These are phyloP conservation scores for Adansonia gregorii DNA, from an alignment of 441 rosid genomes.

Conservation along the genomic window DNA sequence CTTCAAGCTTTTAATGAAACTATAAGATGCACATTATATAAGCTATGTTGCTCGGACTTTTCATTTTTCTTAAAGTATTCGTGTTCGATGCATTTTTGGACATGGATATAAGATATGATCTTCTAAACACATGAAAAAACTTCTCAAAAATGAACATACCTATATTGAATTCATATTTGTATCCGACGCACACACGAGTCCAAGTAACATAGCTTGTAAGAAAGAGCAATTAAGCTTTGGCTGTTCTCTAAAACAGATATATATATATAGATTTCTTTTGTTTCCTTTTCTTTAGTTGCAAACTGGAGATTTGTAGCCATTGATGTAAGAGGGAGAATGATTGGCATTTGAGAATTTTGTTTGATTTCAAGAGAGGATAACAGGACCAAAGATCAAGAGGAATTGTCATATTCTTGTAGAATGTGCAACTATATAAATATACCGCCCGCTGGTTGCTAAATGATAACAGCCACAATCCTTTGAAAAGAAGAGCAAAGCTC, in stretches of 20 bases:
- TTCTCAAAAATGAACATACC: neutral
- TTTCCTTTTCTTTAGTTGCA: neutral
- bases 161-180: neutral
- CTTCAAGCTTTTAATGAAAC: neutral
- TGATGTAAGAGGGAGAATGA: conserved; percentile 1
- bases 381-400: neutral
- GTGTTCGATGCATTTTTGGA: neutral
- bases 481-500: neutral
- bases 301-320: neutral
- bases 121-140: neutral
- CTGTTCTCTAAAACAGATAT: neutral
- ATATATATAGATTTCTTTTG: neutral
- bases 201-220: neutral
- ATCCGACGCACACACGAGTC: neutral
- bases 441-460: neutral
- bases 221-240: neutral
- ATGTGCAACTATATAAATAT: neutral
- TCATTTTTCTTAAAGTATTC: neutral
- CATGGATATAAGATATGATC: neutral
- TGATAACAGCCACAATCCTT: neutral
- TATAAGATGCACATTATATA: neutral
- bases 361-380: conserved; percentile 4
- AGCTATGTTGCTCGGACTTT: neutral
- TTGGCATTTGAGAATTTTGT: neutral
- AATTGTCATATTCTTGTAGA: neutral